These are phyloP conservation scores for Chlorella sorokiniana DNA, from an alignment of 139 green algal genomes.

Conservation along the genomic window DNA sequence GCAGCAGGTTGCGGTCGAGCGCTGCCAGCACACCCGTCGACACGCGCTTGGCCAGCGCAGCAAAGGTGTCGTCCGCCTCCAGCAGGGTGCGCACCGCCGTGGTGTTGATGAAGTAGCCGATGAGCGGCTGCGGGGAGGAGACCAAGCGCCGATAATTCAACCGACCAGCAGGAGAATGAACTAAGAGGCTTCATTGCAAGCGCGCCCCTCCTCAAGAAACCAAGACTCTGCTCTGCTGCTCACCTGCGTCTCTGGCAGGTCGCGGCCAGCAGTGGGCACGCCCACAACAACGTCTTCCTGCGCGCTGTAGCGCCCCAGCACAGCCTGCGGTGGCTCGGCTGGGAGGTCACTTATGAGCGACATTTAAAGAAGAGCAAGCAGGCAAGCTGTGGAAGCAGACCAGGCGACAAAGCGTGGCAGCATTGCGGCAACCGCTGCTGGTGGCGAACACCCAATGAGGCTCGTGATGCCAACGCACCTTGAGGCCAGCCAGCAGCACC, in stretches of 20 bases:
- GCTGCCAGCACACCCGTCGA: not conserved
- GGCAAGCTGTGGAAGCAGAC: too few species aligned
- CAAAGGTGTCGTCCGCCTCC: not conserved
- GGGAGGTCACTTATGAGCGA: too few species aligned
- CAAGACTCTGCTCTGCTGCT: too few species aligned
- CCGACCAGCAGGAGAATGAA: not conserved
- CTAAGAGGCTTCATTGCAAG: too few species aligned
- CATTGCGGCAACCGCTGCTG: too few species aligned
- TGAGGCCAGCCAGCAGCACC: not conserved
- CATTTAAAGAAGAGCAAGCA: not conserved
- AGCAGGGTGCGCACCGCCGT: not conserved
- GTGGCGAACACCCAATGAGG: too few species aligned
- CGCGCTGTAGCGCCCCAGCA: not conserved
- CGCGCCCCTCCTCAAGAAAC: too few species aligned
- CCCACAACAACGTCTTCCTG: slow-evolving; percentile 3
- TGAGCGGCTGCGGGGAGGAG: not conserved
- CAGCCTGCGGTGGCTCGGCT: not conserved
- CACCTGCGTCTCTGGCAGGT: not conserved
- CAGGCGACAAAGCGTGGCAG: too few species aligned
- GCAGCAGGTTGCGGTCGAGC: not conserved
- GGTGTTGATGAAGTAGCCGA: not conserved
- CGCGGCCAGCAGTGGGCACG: not conserved
- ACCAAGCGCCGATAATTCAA: too few species aligned
- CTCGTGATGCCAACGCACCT: too few species aligned
- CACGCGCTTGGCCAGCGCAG: not conserved